These are phyloP conservation scores for Brassica balearica DNA, from an alignment of 441 rosid genomes.

Conservation along the genomic window DNA sequence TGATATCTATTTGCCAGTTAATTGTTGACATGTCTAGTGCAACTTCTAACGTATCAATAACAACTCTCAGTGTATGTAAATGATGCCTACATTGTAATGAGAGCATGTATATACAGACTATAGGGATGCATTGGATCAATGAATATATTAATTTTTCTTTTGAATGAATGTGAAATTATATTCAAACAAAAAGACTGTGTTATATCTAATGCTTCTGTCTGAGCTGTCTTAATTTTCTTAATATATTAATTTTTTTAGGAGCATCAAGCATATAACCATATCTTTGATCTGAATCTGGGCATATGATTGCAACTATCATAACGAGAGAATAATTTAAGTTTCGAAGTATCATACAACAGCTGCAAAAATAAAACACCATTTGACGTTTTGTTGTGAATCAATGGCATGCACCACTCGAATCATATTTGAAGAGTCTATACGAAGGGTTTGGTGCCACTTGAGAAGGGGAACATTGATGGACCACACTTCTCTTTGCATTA, in stretches of 20 bases:
- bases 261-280: background rate
- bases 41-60: background rate
- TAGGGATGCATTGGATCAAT: slow-evolving; percentile 21
- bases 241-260: background rate
- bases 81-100: slow-evolving; percentile 1
- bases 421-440: slow-evolving; percentile 24
- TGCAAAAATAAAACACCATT: background rate
- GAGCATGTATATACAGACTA: background rate
- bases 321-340: background rate
- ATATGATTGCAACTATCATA: slow-evolving; percentile 17
- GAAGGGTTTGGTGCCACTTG: slow-evolving; percentile 45
- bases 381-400: slow-evolving; percentile 10
- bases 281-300: slow-evolving; percentile 40
- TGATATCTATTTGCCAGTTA: slow-evolving; percentile 14
- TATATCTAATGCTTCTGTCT: too few species aligned
- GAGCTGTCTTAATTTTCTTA: too few species aligned
- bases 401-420: slow-evolving; percentile 5
- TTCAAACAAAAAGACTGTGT: too few species aligned
- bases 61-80: background rate
- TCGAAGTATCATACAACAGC: slow-evolving; percentile 13
- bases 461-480: slow-evolving; percentile 57
- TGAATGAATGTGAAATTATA: too few species aligned
- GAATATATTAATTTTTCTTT: background rate
- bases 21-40: slow-evolving; percentile 11
- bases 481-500: slow-evolving; percentile 50